Percentiles rank a stretch among this genome's conserved stretches.
These are phyloP conservation scores for Daedaleopsis sinensis DNA, from an alignment of 768 basidiomycete genomes.

Conservation along the genomic window DNA sequence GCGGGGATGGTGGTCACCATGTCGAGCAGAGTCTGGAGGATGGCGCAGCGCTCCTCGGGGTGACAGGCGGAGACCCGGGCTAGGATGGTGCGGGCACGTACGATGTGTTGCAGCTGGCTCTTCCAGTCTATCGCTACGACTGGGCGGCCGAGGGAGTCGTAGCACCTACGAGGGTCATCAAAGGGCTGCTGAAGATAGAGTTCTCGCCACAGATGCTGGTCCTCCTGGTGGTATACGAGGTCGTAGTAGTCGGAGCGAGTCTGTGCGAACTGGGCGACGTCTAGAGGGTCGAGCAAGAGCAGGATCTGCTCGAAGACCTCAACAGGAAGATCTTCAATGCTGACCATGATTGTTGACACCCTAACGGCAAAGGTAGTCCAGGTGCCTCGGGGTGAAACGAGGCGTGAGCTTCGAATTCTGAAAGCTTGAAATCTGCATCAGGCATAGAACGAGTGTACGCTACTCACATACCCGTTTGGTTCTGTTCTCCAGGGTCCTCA, in stretches of 20 bases:
- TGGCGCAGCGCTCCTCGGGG: conserved; percentile 44
- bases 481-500: background rate
- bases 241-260: conserved; percentile 46
- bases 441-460: no score
- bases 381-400: no score
- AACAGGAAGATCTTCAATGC: conserved; percentile 42
- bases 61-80: conserved; percentile 36
- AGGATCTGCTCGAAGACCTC: conserved; percentile 67
- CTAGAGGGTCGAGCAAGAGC: conserved; percentile 57
- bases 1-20: conserved; percentile 49
- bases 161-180: conserved; percentile 63
- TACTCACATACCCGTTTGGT: background rate
- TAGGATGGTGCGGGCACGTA: conserved; percentile 56
- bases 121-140: conserved; percentile 46
- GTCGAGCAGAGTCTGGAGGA: conserved; percentile 54
- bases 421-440: no score
- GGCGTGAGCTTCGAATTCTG: no score
- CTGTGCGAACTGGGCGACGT: conserved; percentile 57
- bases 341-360: conserved; percentile 12
- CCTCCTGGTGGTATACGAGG: conserved; percentile 50
- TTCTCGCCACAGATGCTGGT: conserved; percentile 58
- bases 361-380: background rate
- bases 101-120: conserved; percentile 52
- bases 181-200: conserved; percentile 65
- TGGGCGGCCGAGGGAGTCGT: conserved; percentile 38